A percentile compares a stretch with the other conserved stretches of the same genome.
Conservation (phyloP, 2,329 filamentous ascomycete genomes). For the Huntiella moniliformis region DNA sequence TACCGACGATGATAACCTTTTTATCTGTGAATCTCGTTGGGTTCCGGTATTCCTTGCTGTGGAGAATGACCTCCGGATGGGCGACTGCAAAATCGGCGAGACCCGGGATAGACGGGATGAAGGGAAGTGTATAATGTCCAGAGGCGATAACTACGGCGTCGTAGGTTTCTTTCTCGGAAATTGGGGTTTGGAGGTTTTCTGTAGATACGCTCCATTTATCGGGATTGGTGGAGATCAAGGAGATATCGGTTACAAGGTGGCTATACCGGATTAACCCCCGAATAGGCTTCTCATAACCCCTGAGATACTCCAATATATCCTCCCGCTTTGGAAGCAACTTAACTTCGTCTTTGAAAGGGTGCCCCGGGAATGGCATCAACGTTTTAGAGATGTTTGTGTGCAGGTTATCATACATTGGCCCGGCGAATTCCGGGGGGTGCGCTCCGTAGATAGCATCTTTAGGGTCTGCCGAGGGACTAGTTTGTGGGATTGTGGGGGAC, state of each 20-base stretch:
- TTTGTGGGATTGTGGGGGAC: constrained; percentile 44
- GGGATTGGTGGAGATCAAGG: constrained; percentile 15
- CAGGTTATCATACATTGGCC: constrained; percentile 63
- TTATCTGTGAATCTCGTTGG: constrained; percentile 43
- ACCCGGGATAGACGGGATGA: constrained; percentile 42
- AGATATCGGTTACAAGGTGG: constrained; percentile 47
- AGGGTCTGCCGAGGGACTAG: constrained; percentile 46
- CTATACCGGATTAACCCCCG: constrained; percentile 49
- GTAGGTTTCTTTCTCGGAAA: constrained; percentile 30
- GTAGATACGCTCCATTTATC: constrained; percentile 8
- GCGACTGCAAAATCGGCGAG: constrained; percentile 38
- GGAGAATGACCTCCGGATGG: constrained; percentile 43
- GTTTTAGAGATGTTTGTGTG: constrained; percentile 74
- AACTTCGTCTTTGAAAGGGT: constrained; percentile 40
- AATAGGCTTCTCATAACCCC: constrained; percentile 51
- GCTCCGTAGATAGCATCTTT: constrained; percentile 21
- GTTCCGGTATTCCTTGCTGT: constrained; percentile 64
- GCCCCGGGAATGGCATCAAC: constrained; percentile 65
- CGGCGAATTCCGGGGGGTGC: constrained; percentile 45
- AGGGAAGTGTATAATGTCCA: constrained; percentile 55
- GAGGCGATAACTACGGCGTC: constrained; percentile 61
- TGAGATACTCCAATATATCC: constrained; percentile 54
- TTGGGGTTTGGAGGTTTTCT: constrained; percentile 18
- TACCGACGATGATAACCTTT: constrained; percentile 71
- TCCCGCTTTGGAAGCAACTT: constrained; percentile 59